A percentile compares a stretch with the other conserved stretches of the same genome.
Conservation (phyloP, 352 stramenopile genomes). For the Globisporangium middletonii region DNA sequence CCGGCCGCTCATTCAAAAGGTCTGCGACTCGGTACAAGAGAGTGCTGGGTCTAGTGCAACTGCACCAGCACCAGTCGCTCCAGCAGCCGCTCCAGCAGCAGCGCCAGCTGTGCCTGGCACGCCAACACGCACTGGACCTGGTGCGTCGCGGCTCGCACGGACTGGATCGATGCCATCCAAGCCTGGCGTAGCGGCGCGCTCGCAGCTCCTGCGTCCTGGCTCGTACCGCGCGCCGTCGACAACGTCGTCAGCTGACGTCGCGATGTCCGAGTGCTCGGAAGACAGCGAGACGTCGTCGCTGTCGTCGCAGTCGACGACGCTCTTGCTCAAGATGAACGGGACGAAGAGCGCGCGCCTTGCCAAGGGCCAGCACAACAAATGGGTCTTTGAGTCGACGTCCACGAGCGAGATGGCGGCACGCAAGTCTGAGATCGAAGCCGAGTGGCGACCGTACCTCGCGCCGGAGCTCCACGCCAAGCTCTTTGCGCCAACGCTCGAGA, state of each 20-base stretch:
- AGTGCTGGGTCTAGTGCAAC: slow-evolving; percentile 6
- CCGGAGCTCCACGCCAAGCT: slow-evolving; percentile 69
- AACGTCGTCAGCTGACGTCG: slow-evolving; percentile 3
- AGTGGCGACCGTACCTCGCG: slow-evolving; percentile 72
- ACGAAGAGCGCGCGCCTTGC: slow-evolving; percentile 51
- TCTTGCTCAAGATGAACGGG: slow-evolving; percentile 57
- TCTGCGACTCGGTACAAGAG: slow-evolving; percentile 36
- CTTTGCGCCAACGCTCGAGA: slow-evolving; percentile 73
- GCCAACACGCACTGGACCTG: slow-evolving; percentile 6
- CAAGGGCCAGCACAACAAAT: slow-evolving; percentile 76
- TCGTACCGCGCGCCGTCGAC: slow-evolving; percentile 18
- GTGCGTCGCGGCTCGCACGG: slow-evolving; percentile 9
- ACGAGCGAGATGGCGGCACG: slow-evolving; percentile 56
- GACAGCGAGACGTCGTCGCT: slow-evolving; percentile 18
- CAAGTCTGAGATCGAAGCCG: slow-evolving; percentile 67
- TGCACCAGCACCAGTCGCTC: slow-evolving; percentile 4
- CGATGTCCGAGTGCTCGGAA: slow-evolving; percentile 12
- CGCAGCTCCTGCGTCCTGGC: slow-evolving; percentile 25
- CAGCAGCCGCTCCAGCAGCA: background rate
- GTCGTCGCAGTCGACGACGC: slow-evolving; percentile 2
- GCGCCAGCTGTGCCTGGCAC: slow-evolving; percentile 9
- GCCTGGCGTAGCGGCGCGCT: slow-evolving; percentile 17
- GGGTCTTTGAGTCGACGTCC: slow-evolving; percentile 76
- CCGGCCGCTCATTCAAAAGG: slow-evolving; percentile 82
- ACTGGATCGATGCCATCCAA: slow-evolving; percentile 4